Conservation (phyloP, 2,329 filamentous ascomycete genomes). For the Magnaporthales sp. region DNA sequence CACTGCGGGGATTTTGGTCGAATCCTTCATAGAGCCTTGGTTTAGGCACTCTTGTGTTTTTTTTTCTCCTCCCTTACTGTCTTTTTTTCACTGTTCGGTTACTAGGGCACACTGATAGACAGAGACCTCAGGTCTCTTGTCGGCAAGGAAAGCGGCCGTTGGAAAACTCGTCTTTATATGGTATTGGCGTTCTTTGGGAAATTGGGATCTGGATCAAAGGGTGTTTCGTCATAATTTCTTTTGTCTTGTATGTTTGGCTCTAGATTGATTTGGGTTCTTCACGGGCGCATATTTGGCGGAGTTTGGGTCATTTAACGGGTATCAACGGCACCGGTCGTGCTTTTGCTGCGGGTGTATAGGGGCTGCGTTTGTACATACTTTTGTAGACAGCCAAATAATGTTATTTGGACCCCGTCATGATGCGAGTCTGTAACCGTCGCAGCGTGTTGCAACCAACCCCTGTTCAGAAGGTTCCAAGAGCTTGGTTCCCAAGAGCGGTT, state of each 20-base stretch:
- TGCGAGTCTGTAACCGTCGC: no score
- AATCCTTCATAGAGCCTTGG: background rate
- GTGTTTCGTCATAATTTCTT: background rate
- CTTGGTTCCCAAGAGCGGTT: no score
- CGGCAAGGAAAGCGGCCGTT: background rate
- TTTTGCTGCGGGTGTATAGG: no score
- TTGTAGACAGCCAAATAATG: no score
- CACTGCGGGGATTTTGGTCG: slow-evolving; percentile 2
- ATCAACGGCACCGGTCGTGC: background rate
- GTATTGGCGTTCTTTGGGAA: background rate
- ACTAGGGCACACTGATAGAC: background rate
- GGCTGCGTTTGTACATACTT: no score
- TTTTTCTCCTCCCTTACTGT: background rate
- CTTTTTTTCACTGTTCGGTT: background rate
- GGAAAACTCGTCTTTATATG: background rate
- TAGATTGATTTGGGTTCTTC: background rate
- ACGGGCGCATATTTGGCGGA: background rate
- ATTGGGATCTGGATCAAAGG: background rate
- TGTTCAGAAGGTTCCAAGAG: no score
- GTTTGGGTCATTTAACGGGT: background rate
- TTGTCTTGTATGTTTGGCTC: background rate
- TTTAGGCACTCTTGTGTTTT: background rate
- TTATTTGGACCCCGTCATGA: no score
- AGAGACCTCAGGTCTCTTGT: background rate
- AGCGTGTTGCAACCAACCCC: no score